Evolutionary conservation across 2,329 filamentous ascomycete genomes (phyloP).

Genomic region (Trichophyton rubrum): DNA sequence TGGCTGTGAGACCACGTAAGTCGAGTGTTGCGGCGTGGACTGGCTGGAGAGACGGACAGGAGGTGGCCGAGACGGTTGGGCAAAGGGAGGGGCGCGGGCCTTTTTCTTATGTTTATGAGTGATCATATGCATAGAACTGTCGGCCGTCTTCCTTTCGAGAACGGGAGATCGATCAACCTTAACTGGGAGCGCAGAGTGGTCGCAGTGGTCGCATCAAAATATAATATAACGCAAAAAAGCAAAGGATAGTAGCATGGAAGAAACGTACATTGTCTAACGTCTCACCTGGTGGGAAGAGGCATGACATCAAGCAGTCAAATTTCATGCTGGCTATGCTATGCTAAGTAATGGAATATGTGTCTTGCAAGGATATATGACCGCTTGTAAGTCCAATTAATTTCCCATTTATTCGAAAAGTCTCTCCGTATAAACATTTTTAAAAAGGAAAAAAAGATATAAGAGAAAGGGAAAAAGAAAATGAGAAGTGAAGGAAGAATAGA

Average conservation of each 20-base stretch:
- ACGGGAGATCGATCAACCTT: constrained; percentile 3
- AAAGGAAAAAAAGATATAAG: neutral
- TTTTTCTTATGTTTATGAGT: neutral
- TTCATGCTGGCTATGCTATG: neutral
- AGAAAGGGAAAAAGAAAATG: neutral
- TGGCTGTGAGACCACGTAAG: neutral
- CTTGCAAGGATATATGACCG: neutral
- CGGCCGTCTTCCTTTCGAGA: neutral
- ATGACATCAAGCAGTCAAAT: neutral
- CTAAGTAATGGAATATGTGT: neutral
- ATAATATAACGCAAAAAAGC: no score
- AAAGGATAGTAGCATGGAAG: neutral
- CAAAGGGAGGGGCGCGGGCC: neutral
- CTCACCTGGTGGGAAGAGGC: neutral
- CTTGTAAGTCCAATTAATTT: neutral
- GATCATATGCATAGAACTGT: neutral
- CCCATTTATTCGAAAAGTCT: neutral
- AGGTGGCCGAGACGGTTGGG: neutral
- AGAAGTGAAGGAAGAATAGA: neutral
- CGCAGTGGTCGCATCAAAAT: neutral
- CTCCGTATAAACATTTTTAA: neutral
- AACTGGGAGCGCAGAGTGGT: neutral
- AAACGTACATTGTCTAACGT: neutral
- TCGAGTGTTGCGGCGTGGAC: neutral
- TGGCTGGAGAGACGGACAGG: neutral